Percentiles rank a stretch among this genome's conserved stretches.
Conservation (phyloP, 2,329 filamentous ascomycete genomes). For the Malbranchea zuffiana region DNA sequence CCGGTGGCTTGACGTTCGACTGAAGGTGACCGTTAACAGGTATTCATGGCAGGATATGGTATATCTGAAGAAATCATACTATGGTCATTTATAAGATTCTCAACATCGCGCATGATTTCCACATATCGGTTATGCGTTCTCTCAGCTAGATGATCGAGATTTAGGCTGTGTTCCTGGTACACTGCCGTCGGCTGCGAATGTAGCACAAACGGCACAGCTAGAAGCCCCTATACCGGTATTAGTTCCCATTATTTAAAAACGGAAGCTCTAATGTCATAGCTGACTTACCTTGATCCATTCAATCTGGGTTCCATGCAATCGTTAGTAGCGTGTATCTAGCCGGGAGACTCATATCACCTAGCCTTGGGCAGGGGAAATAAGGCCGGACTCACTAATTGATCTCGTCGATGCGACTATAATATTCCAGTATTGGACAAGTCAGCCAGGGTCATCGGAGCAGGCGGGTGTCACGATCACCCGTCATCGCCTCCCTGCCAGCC, state of each 20-base stretch:
- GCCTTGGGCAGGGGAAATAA: not conserved
- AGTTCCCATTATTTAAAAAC: not conserved
- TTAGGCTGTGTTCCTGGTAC: constrained; percentile 56
- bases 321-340: not conserved
- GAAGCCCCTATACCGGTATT: constrained; percentile 44
- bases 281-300: constrained; percentile 77
- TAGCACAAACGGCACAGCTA: constrained; percentile 92
- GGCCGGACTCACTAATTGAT: constrained; percentile 58
- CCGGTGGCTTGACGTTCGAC: constrained; percentile 59
- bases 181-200: constrained; percentile 88
- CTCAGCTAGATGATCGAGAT: constrained; percentile 60
- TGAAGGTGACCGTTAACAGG: constrained; percentile 24
- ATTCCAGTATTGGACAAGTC: constrained; percentile 23
- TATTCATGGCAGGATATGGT: no score
- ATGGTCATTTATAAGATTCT: constrained; percentile 83
- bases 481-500: not conserved
- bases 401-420: constrained; percentile 73
- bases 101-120: constrained; percentile 90
- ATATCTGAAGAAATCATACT: constrained; percentile 42
- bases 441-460: constrained; percentile 17
- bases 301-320: constrained; percentile 32
- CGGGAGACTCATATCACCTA: not conserved
- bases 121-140: constrained; percentile 81
- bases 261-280: not conserved
- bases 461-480: constrained; percentile 11